phyloP scores from a whole-genome alignment of 495 filamentous ascomycete genomes.

The Wilcoxina mikolae region DNA sequence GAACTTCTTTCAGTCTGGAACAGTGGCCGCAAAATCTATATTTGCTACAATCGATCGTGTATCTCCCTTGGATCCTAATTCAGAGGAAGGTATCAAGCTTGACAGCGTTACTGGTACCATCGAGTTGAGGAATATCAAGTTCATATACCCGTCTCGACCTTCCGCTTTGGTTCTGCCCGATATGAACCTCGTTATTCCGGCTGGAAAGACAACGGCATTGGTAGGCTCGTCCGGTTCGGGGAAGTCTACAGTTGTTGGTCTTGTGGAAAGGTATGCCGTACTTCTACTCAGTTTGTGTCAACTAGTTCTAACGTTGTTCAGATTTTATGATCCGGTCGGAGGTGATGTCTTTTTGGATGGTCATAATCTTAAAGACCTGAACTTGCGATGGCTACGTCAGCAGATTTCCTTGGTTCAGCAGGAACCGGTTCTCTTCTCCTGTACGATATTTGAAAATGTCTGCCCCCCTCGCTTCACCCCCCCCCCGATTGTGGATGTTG shows the following conservation, averaged over 20 bases:
- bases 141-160: constrained; percentile 50
- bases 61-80: constrained; percentile 34
- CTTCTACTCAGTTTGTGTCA: constrained; percentile 38
- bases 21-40: neutral
- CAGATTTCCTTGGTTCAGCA: constrained; percentile 54
- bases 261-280: constrained; percentile 44
- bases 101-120: constrained; percentile 41
- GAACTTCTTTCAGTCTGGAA: constrained; percentile 39
- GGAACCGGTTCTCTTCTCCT: constrained; percentile 56
- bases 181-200: constrained; percentile 40
- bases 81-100: constrained; percentile 32
- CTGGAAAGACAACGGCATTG: constrained; percentile 73
- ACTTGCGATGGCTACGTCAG: constrained; percentile 48
- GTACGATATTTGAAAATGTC: constrained; percentile 50
- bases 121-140: constrained; percentile 43
- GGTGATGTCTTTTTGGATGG: constrained; percentile 18
- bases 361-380: constrained; percentile 37
- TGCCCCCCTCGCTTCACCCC: constrained; percentile 41
- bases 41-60: neutral
- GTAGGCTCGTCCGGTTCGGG: constrained; percentile 79
- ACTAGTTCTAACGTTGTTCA: constrained; percentile 56
- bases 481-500: too few relatives aligned
- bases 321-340: constrained; percentile 42
- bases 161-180: constrained; percentile 41
- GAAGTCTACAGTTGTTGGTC: constrained; percentile 78